A percentile compares a stretch with the other conserved stretches of the same genome.
Evolutionary conservation across 495 filamentous ascomycete species (phyloP).

Genomic region (Neurospora hispaniola): DNA sequence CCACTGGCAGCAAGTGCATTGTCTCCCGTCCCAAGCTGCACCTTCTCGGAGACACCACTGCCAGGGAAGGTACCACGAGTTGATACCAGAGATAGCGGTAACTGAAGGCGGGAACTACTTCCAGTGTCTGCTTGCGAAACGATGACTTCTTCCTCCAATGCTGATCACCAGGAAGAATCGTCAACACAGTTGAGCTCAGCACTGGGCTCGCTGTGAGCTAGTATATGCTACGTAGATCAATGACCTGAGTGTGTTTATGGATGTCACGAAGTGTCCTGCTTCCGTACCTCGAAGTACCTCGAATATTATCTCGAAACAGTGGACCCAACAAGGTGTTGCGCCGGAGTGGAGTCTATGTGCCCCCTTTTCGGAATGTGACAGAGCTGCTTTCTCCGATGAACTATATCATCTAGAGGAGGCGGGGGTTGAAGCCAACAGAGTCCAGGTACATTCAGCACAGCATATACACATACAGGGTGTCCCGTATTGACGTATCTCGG

Average conservation of each 20-base stretch:
- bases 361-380: neutral
- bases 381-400: neutral
- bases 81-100: neutral
- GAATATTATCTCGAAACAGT: neutral
- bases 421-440: neutral
- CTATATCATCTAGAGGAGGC: neutral
- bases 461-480: neutral
- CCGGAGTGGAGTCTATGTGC: neutral
- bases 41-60: neutral
- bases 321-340: neutral
- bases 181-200: neutral
- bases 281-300: neutral
- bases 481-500: neutral
- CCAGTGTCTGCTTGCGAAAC: neutral
- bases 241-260: neutral
- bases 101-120: neutral
- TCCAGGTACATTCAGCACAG: neutral
- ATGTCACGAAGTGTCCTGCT: neutral
- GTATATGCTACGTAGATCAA: neutral
- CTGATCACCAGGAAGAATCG: neutral
- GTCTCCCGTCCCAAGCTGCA: neutral
- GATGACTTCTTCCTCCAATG: neutral
- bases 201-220: neutral
- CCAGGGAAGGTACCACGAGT: neutral
- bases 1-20: neutral